phyloP scores from a whole-genome alignment of 495 filamentous ascomycete species.

The Penicillium arizonense region DNA sequence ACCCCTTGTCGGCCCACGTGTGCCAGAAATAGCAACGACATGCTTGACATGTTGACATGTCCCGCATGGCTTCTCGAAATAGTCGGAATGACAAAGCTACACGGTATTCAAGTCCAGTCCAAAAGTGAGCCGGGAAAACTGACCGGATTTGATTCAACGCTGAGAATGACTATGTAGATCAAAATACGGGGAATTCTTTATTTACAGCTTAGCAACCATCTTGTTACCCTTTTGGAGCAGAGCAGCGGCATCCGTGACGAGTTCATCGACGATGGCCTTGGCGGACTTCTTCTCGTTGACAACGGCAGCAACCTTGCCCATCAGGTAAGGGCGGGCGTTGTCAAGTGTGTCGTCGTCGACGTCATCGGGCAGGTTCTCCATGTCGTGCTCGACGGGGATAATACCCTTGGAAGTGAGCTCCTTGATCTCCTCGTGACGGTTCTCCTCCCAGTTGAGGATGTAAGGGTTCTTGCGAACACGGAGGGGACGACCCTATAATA shows the following conservation, averaged over 20 bases:
- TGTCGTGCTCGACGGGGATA: conserved; percentile 90
- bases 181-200: conserved; percentile 11
- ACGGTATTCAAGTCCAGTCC: background rate
- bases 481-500: conserved; percentile 72
- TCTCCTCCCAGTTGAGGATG: conserved; percentile 94
- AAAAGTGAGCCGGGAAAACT: background rate
- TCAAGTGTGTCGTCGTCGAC: conserved; percentile 80
- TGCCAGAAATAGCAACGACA: background rate
- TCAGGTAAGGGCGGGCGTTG: conserved; percentile 85
- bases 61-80: no score
- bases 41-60: no score
- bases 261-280: conserved; percentile 92
- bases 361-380: conserved; percentile 77
- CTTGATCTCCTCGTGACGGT: conserved; percentile 85
- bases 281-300: conserved; percentile 91
- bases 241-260: conserved; percentile 77
- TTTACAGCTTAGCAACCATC: conserved; percentile 67
- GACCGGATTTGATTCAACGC: conserved; percentile 3
- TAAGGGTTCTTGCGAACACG: conserved; percentile 91
- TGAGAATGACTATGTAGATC: conserved; percentile 5
- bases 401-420: conserved; percentile 82
- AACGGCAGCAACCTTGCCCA: conserved; percentile 95
- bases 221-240: conserved; percentile 64
- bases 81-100: no score
- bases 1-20: background rate